Base-by-base conservation (phyloP, 139 green algal genomes). In the Tetraselmis striata region DNA sequence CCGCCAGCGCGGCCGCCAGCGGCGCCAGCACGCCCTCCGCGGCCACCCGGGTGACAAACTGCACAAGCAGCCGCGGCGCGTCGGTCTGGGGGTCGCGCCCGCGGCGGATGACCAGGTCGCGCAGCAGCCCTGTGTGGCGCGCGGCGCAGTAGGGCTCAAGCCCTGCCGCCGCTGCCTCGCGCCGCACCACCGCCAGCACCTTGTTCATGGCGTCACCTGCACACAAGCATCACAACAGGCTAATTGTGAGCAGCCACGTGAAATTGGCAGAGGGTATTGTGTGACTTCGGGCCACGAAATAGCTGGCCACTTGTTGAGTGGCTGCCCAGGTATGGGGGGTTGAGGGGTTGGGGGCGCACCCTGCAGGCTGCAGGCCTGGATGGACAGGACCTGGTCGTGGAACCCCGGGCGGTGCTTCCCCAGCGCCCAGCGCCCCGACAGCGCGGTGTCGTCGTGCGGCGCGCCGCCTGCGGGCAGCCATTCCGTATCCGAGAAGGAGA, bases 101-200 rank as follows among this genome's bases (percentile, higher is more conserved):
- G 30, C 2, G 80, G 80, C 83, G 82, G 75, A 93, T 87, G 0
- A 84, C 86, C 25, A 91, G 31, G 30, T 86, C 81, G 59, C 91
- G 86, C 28, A 93, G 80, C 32, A 89, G 77, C 18, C 87, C 80
- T 0, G 2, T 74, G 75, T 67, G 45, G 5, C 18, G 45, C 5
- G 11, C 11, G 58, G 81, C 76, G 84, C 89, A 75, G 75, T 87
- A 82, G 1, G 88, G 85, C 75, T 83, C 59, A 76, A 92, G 75
- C 23, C 81, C 75, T 0, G 24, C 23, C 77, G 77, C 26, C 59
- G 28, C 28, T 59, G 83, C 45, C 28, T 75, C 84, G 78, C 77
- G 31, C 59, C 28, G 27, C 23, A 82, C 59, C 2, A 26, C 27
- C 26, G 26, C 29, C 77, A 83, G 59, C 80, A 83, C 28, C 32